phyloP scores from a whole-genome alignment of 768 basidiomycete genomes.

The Leccinum broughii region DNA sequence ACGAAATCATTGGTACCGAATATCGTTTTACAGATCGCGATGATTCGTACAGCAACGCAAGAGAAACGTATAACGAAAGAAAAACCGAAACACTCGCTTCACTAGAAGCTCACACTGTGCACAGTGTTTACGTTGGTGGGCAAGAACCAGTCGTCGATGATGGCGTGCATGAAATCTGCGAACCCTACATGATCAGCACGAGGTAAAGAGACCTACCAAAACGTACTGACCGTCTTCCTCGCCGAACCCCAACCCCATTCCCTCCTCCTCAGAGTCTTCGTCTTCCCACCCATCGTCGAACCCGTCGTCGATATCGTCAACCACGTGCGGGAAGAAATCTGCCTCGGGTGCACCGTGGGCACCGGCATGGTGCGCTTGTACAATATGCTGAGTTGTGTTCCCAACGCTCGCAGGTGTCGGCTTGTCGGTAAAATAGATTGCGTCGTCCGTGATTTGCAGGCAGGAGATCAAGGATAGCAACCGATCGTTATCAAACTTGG shows the following conservation, averaged over 20 bases:
- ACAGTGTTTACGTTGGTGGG: slow-evolving; percentile 25
- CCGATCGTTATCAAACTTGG: slow-evolving; percentile 16
- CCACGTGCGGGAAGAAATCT: slow-evolving; percentile 5
- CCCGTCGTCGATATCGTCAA: slow-evolving; percentile 13
- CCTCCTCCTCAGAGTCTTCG: slow-evolving; percentile 16
- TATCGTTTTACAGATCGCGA: background rate
- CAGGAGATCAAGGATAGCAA: slow-evolving; percentile 41
- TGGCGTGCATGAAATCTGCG: slow-evolving; percentile 15
- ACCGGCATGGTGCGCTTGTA: background rate
- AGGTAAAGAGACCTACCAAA: background rate
- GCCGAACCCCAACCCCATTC: background rate
- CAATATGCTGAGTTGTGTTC: background rate
- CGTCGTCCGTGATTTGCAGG: slow-evolving; percentile 56
- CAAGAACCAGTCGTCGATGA: slow-evolving; percentile 25
- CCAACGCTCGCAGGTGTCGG: slow-evolving; percentile 3
- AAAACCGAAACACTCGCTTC: background rate
- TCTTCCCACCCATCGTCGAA: slow-evolving; percentile 18
- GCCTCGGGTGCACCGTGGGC: background rate
- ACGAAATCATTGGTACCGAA: background rate
- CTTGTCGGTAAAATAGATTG: slow-evolving; percentile 45
- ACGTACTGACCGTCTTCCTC: slow-evolving; percentile 15
- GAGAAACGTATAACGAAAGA: background rate
- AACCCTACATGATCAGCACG: slow-evolving; percentile 6
- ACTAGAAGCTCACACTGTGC: slow-evolving; percentile 27
- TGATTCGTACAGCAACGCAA: background rate